These are phyloP conservation scores for Monilinia fructicola DNA, from an alignment of 2,329 filamentous ascomycete species.

Conservation along the genomic window DNA sequence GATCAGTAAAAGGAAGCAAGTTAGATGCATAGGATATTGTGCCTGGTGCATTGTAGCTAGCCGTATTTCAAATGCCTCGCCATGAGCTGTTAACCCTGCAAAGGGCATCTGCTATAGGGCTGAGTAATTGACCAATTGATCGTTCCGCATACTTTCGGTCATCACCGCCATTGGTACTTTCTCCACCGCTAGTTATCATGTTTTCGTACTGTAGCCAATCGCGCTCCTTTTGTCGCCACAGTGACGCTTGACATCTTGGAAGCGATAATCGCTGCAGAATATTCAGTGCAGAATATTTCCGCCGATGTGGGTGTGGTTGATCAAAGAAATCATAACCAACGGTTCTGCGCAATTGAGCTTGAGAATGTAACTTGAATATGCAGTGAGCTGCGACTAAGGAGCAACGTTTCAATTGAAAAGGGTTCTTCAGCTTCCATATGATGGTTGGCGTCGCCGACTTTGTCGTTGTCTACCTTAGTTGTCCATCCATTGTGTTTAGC, in stretches of 20 bases:
- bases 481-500: conserved; percentile 6
- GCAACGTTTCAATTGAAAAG: conserved; percentile 23
- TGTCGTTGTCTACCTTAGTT: conserved; percentile 21
- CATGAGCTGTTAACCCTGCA: background rate
- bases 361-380: conserved; percentile 18
- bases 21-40: background rate
- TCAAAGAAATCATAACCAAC: conserved; percentile 7
- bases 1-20: background rate
- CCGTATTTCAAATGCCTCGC: conserved; percentile 12
- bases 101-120: conserved; percentile 18
- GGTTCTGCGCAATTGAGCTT: conserved; percentile 5
- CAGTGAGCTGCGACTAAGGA: conserved; percentile 18
- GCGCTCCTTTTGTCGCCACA: conserved; percentile 7
- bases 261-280: conserved; percentile 10
- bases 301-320: conserved; percentile 19
- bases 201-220: conserved; percentile 24
- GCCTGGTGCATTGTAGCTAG: conserved; percentile 19
- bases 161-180: conserved; percentile 20
- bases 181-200: conserved; percentile 12
- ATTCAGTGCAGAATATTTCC: conserved; percentile 6
- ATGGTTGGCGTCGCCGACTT: conserved; percentile 20
- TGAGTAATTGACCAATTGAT: conserved; percentile 20
- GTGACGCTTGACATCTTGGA: conserved; percentile 11
- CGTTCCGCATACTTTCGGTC: conserved; percentile 18
- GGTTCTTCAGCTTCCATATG: conserved; percentile 23